A percentile compares a stretch with the other conserved stretches of the same genome.
These are phyloP conservation scores for Phallus indusiatus DNA, from an alignment of 768 basidiomycete genomes.

Conservation along the genomic window DNA sequence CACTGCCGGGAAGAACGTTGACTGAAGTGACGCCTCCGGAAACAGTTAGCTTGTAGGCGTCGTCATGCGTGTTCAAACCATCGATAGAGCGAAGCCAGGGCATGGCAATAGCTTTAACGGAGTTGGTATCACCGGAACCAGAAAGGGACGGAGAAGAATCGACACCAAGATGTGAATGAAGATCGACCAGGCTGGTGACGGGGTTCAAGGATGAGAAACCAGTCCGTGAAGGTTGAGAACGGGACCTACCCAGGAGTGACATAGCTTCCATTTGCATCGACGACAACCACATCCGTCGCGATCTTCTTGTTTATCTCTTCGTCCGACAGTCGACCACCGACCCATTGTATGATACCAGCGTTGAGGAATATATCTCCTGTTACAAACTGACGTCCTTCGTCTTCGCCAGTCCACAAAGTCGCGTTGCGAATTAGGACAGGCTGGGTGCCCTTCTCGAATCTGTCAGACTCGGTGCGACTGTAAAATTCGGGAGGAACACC, in stretches of 20 bases:
- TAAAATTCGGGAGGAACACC: conserved; percentile 14
- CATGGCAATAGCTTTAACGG: conserved; percentile 28
- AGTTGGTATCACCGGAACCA: conserved; percentile 49
- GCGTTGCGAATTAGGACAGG: conserved; percentile 56
- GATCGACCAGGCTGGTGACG: conserved; percentile 37
- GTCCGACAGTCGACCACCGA: conserved; percentile 32
- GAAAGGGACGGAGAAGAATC: conserved; percentile 37
- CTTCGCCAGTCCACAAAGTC: conserved; percentile 67
- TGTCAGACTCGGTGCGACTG: conserved; percentile 33
- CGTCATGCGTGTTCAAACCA: conserved; percentile 74
- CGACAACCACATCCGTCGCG: conserved; percentile 20
- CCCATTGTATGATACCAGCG: conserved; percentile 49
- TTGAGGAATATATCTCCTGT: conserved; percentile 55
- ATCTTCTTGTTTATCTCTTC: conserved; percentile 13
- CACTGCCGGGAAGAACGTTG: conserved; percentile 67
- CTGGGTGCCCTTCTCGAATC: conserved; percentile 43
- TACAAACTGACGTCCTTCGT: conserved; percentile 46
- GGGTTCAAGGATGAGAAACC: conserved; percentile 9
- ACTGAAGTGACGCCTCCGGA: conserved; percentile 75
- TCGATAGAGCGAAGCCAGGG: conserved; percentile 56
- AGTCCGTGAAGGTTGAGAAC: too few relatives aligned
- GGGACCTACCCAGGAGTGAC: conserved; percentile 39
- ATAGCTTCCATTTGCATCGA: conserved; percentile 61
- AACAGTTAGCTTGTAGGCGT: conserved; percentile 57
- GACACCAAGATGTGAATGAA: conserved; percentile 62